Base-by-base conservation (phyloP, 23 red algal genomes). In the Gracilaria vermiculophylla region DNA sequence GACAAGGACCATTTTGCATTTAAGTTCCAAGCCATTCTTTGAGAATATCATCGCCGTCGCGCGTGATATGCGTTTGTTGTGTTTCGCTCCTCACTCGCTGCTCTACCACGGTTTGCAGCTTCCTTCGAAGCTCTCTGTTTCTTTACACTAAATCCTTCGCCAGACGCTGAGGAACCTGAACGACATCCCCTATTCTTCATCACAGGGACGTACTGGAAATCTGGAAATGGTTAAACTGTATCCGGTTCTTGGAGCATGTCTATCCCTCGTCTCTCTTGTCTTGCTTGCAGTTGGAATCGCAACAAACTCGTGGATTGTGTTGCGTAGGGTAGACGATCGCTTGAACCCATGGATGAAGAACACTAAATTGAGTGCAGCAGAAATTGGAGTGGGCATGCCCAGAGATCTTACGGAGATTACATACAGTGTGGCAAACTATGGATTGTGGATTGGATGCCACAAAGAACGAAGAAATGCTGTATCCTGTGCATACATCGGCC, bases 361-460 rank as follows among this genome's bases (percentile, higher is more conserved):
- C 60, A 57, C 74, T 3, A 81, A 91, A 69, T 42, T 91, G 24
- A 54, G 60, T 17, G 53, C 45, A 16, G 70, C 50, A 36, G 87
- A 81, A 57, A 49, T 48, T 5, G n/a, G 69, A 73, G 61, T 69
- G 21, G 76, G 75, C 20, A 27, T 91, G 27, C 55, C 87, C 2
- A 53, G 24, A n/a, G 76, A 71, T 37, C 60, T 53, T 16, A 61
- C 87, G 0, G 54, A 78, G 27, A 93, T 93, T 42, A 45, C 77
- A 19, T 93, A 93, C 80, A 85, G 69, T 25, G 90, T 93, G 34
- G 33, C 80, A 12, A 58, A 78, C 29, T 85, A 79, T 78, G 90
- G 90, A 10, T 44, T 93, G 35, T 93, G 90, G 90, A 85, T 93
- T 53, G 81, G 90, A 36, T 93, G 90, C 47, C 79, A 85, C 73